Conservation (phyloP, 78 protist species). For the Bigelowiella natans region DNA sequence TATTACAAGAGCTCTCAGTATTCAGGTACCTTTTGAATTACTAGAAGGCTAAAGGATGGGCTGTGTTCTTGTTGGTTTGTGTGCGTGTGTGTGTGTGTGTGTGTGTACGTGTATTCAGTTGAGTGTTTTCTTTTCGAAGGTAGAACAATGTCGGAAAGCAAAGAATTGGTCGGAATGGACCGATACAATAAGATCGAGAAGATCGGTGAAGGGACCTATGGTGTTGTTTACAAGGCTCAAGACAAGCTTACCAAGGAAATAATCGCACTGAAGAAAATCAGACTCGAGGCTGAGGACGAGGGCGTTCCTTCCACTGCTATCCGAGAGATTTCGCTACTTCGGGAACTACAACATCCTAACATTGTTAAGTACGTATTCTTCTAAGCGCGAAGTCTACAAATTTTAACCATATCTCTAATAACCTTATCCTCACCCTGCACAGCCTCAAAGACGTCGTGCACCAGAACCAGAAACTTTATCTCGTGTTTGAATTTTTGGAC, state of each 20-base stretch:
- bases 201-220: slow-evolving; percentile 97
- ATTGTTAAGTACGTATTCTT: slow-evolving; percentile 68
- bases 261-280: slow-evolving; percentile 91
- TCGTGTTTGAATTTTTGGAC: slow-evolving; percentile 92
- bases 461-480: slow-evolving; percentile 69
- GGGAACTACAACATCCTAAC: slow-evolving; percentile 88
- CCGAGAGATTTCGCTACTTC: slow-evolving; percentile 88
- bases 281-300: slow-evolving; percentile 90
- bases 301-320: slow-evolving; percentile 96
- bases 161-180: not conserved
- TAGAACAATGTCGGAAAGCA: not conserved
- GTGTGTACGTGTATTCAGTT: no score
- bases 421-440: no score
- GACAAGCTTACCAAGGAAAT: slow-evolving; percentile 55
- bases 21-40: no score
- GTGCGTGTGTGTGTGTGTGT: no score
- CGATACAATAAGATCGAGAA: slow-evolving; percentile 71
- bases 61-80: no score
- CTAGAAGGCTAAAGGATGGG: no score
- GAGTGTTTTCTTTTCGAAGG: no score
- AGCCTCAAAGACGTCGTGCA: slow-evolving; percentile 74
- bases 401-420: no score
- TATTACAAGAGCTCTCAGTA: no score
- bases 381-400: no score
- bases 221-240: slow-evolving; percentile 92